phyloP scores from a whole-genome alignment of 148 eudicot genomes.

The Fallopia convolvulus region DNA sequence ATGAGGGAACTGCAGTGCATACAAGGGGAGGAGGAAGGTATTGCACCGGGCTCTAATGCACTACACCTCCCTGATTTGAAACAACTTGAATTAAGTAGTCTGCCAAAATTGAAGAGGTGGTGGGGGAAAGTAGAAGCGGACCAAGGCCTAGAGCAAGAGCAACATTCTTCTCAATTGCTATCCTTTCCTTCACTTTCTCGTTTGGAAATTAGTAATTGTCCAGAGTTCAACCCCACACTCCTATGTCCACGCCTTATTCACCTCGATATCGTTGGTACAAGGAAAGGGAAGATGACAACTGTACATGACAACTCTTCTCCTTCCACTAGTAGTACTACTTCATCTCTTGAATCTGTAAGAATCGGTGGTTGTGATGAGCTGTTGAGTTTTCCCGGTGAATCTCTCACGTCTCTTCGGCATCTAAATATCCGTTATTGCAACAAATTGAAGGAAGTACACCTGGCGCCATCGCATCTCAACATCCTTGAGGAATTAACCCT shows the following conservation, averaged over 20 bases:
- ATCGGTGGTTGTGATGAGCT: background rate
- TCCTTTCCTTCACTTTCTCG: background rate
- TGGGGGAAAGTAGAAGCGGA: background rate
- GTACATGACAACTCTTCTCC: background rate
- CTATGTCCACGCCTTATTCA: background rate
- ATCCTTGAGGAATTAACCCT: background rate
- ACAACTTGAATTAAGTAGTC: background rate
- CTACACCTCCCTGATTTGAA: background rate
- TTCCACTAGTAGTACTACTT: no score
- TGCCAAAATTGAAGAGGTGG: background rate
- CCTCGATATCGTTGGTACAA: no score
- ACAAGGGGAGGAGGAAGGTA: background rate
- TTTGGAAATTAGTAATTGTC: background rate
- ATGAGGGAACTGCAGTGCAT: background rate
- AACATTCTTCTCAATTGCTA: no score
- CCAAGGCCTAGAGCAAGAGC: no score
- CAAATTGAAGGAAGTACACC: background rate
- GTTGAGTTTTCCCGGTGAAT: background rate
- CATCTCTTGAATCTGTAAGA: background rate
- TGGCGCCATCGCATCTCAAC: background rate
- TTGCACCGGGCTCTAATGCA: background rate
- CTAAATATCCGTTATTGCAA: background rate
- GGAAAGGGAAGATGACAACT: background rate
- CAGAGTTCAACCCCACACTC: background rate
- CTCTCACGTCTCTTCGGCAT: background rate